Evolutionary conservation across 176 grass and related monocot genomes (phyloP), one percentile per base, ranked within the genome.

Genomic region (Hyparrhenia diplandra): DNA sequence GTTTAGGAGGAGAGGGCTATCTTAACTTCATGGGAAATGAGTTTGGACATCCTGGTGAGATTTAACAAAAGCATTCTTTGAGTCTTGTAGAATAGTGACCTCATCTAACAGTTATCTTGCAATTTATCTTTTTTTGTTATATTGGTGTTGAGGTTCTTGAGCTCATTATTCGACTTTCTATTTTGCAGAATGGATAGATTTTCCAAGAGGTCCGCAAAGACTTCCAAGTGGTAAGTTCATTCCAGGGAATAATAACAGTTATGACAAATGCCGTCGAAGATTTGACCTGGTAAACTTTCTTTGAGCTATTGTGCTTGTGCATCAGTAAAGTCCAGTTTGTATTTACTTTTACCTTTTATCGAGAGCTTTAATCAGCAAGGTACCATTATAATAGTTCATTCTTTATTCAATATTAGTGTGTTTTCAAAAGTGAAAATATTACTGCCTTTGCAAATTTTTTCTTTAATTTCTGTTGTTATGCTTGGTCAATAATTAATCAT

Each of bases 21-120:
- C 89, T 99, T 78, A 99, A 99, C 67, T 99, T 96, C 65, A 99
- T 99, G 93, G 96, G 97, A 78, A 99, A 99, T 91, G 97, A 99
- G 73, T 99, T 99, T 82, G 97, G 97, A 47, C 97, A 99, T 91
- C 97, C 97, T 73, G 95, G 95, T 95, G 83, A 88, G 77, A 66
- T 46, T 70, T 84, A 25, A 51, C 64, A 55, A 18, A 39, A 37
- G 13, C 43, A 32, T 76, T 69, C 30, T 71, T 47, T 82, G 25
- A 57, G 74, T 59, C 8, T 67, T 76, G 28, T 54, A 20, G 39
- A 63, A 80, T 4, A 74, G 27, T 6, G 32, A n/a, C 23, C 77
- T 55, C 52, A 42, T 77, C 52, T 31, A 13, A 29, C 72, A 60
- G 39, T 39, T 59, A 37, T 70, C 40, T 87, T 70, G 39, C 42